These are phyloP conservation scores for Peribolospora kevripleyi DNA, from an alignment of 768 basidiomycete genomes.

Conservation along the genomic window DNA sequence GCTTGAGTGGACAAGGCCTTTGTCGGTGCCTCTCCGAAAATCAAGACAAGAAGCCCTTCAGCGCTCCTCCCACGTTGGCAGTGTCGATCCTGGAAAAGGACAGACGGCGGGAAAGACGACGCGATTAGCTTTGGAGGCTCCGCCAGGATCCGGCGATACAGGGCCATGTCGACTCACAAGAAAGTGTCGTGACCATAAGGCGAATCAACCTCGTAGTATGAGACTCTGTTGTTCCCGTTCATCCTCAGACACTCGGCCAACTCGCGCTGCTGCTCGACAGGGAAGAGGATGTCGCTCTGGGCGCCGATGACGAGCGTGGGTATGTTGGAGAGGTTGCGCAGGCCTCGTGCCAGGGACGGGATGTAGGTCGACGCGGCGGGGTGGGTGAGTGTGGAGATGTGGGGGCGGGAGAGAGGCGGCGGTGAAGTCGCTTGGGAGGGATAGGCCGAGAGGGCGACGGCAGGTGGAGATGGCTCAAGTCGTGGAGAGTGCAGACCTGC, in stretches of 20 bases:
- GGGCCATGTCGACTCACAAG: conserved; percentile 29
- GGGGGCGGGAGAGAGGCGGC: conserved; percentile 23
- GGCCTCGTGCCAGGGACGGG: conserved; percentile 39
- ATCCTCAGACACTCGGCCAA: conserved; percentile 72
- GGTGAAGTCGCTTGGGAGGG: conserved; percentile 9
- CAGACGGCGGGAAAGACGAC: no score
- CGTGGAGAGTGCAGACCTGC: conserved; percentile 1
- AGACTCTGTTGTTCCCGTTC: conserved; percentile 66
- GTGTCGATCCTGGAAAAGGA: conserved; percentile 39
- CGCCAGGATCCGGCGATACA: neutral
- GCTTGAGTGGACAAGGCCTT: no score
- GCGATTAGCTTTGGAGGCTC: conserved; percentile 1
- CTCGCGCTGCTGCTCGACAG: conserved; percentile 91
- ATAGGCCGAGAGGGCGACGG: conserved; percentile 5
- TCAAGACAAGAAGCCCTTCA: conserved; percentile 54
- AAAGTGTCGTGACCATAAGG: conserved; percentile 99
- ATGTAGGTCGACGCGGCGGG: conserved; percentile 9
- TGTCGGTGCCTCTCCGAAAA: no score
- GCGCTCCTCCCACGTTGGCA: conserved; percentile 69
- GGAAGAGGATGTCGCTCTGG: conserved; percentile 88
- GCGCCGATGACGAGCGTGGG: conserved; percentile 77
- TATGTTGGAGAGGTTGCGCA: conserved; percentile 45
- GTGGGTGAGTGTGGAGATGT: neutral
- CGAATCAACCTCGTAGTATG: conserved; percentile 90
- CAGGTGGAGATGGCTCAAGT: neutral